phyloP scores from a whole-genome alignment of 176 grass and related monocot genomes.

The Carex myosuroides region DNA sequence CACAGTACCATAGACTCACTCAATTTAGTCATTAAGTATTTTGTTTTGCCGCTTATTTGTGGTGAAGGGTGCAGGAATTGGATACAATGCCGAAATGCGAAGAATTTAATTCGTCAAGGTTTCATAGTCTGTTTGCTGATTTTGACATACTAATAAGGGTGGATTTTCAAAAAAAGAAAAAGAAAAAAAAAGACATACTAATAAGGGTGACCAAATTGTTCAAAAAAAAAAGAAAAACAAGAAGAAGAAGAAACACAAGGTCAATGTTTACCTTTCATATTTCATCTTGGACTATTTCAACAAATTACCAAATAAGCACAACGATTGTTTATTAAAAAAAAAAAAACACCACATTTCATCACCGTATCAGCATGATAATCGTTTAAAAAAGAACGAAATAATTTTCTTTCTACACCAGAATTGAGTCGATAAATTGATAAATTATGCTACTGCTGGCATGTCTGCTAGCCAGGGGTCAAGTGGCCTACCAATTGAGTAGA shows the following conservation, averaged over 20 bases:
- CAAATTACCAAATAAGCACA: background rate
- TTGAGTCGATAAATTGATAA: background rate
- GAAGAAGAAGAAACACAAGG: background rate
- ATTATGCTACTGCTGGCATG: constrained; percentile 54
- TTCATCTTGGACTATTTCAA: background rate
- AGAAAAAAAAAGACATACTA: too few species aligned
- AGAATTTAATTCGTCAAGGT: background rate
- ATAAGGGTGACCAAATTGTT: background rate
- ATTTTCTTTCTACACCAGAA: background rate
- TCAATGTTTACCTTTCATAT: background rate
- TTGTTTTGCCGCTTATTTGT: too few species aligned
- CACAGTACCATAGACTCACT: too few species aligned
- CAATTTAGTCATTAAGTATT: too few species aligned
- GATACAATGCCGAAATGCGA: background rate
- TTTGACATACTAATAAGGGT: background rate
- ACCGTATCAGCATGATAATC: background rate
- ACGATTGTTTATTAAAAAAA: background rate
- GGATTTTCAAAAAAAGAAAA: background rate
- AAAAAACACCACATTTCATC: background rate
- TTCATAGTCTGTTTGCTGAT: background rate
- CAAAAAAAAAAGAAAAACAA: background rate
- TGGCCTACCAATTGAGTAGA: constrained; percentile 79
- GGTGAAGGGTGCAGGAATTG: background rate
- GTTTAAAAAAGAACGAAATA: background rate
- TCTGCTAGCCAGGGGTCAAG: constrained; percentile 78